A percentile compares a stretch with the other conserved stretches of the same genome.
These are phyloP conservation scores for Ophiobolus disseminans DNA, from an alignment of 2,329 filamentous ascomycete genomes.

Conservation along the genomic window DNA sequence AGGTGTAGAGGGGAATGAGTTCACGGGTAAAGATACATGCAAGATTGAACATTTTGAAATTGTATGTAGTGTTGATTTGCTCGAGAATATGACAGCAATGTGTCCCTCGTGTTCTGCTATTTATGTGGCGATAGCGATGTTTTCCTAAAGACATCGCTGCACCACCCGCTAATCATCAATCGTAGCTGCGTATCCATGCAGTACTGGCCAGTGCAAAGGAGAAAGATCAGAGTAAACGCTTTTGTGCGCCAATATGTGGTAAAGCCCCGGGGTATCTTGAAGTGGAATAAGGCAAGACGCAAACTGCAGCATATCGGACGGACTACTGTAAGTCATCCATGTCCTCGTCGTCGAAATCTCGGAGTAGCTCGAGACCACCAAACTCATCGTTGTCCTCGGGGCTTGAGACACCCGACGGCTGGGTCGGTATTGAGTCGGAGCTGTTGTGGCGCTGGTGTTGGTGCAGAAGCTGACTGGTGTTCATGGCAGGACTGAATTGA, in stretches of 20 bases:
- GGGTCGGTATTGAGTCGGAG: conserved; percentile 18
- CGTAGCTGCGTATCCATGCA: neutral
- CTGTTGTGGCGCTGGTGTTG: conserved; percentile 21
- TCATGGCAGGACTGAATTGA: conserved; percentile 12
- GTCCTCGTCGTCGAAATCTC: conserved; percentile 39
- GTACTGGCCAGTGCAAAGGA: neutral
- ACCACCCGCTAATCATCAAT: neutral
- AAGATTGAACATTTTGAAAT: too few relatives aligned
- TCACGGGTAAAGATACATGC: too few relatives aligned
- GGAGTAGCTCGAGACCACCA: conserved; percentile 42
- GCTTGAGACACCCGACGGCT: conserved; percentile 15
- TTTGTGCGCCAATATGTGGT: conserved; percentile 13
- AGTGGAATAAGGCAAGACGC: conserved; percentile 11
- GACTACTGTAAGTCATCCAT: conserved; percentile 23
- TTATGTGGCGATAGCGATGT: too few relatives aligned
- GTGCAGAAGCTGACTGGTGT: conserved; percentile 7
- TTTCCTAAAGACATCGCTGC: too few relatives aligned
- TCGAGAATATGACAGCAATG: too few relatives aligned
- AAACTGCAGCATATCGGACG: neutral
- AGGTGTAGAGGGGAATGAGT: too few relatives aligned
- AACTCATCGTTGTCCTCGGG: conserved; percentile 27
- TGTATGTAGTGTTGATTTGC: too few relatives aligned
- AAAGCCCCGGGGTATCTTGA: conserved; percentile 22
- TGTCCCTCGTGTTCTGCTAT: too few relatives aligned
- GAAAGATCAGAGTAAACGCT: conserved; percentile 2